Conservation (phyloP, 345 rosid genomes). For the Punica granatum region DNA sequence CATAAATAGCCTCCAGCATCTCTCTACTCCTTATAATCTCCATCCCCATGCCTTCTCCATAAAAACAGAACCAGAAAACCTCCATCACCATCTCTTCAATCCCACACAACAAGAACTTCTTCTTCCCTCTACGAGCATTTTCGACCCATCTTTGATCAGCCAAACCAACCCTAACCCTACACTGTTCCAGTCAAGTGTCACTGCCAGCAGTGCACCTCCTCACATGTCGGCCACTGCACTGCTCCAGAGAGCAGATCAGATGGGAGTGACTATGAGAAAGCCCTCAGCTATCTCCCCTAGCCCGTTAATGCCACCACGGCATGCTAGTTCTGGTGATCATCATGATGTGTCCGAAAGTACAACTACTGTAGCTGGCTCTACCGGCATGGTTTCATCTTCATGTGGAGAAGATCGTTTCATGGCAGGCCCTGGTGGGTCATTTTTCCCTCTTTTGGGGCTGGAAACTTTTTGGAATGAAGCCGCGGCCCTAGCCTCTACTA, state of each 20-base stretch:
- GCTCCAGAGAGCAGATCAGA: constrained; percentile 37
- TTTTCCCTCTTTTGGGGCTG: neutral
- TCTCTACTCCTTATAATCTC: constrained; percentile 11
- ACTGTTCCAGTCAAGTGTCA: neutral
- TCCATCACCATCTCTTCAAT: constrained; percentile 15
- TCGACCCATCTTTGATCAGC: constrained; percentile 14
- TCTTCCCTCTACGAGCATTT: neutral
- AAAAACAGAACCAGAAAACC: constrained; percentile 30
- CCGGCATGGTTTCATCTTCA: neutral
- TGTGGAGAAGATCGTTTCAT: neutral
- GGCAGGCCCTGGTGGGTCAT: neutral
- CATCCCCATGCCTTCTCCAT: constrained; percentile 17
- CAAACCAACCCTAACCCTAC: constrained; percentile 19
- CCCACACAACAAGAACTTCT: neutral
- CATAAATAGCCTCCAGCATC: neutral
- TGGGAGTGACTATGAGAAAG: constrained; percentile 31
- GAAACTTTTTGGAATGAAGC: constrained; percentile 30
- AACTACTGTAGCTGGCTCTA: neutral
- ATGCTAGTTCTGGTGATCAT: too few species aligned
- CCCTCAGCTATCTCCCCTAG: constrained; percentile 20
- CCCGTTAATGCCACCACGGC: constrained; percentile 2
- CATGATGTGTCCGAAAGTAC: neutral
- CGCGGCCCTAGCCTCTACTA: too few species aligned
- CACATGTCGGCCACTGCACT: constrained; percentile 46
- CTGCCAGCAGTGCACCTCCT: constrained; percentile 8